Evolutionary conservation across 345 rosid species (phyloP).

Genomic region (Gossypium longicalyx): DNA sequence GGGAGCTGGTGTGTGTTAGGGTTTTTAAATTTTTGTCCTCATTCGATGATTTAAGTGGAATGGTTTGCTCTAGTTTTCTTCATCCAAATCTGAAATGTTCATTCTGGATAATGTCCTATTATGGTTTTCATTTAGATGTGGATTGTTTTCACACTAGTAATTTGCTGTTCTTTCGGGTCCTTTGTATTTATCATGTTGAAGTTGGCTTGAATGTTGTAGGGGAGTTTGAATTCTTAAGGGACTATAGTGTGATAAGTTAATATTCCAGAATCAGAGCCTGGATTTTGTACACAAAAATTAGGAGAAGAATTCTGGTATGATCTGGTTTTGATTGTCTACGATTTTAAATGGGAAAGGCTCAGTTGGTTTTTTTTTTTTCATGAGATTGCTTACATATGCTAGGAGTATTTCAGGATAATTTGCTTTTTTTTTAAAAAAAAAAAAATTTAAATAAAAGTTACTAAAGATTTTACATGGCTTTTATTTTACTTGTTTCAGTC

Average conservation of each 20-base stretch:
- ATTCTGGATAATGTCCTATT: background rate
- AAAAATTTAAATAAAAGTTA: background rate
- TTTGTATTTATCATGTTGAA: background rate
- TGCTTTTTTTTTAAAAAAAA: background rate
- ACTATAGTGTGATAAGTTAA: background rate
- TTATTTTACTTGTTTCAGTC: background rate
- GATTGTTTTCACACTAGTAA: background rate
- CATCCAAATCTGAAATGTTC: background rate
- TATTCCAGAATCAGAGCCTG: background rate
- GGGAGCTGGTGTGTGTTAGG: background rate
- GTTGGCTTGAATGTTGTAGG: background rate
- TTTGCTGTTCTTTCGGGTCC: background rate
- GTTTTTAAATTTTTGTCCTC: background rate
- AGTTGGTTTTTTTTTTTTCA: background rate
- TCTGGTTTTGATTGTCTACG: background rate
- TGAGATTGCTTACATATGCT: background rate
- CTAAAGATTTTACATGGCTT: background rate
- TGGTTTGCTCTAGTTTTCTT: conserved; percentile 6
- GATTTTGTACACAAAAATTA: background rate
- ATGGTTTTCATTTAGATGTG: background rate
- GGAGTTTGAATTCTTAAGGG: background rate
- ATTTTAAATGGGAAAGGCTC: background rate
- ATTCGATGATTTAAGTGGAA: background rate
- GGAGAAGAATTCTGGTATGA: background rate
- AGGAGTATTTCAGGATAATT: background rate